Conservation (phyloP, 805 yeast species). For the Metschnikowia reukaufii region DNA sequence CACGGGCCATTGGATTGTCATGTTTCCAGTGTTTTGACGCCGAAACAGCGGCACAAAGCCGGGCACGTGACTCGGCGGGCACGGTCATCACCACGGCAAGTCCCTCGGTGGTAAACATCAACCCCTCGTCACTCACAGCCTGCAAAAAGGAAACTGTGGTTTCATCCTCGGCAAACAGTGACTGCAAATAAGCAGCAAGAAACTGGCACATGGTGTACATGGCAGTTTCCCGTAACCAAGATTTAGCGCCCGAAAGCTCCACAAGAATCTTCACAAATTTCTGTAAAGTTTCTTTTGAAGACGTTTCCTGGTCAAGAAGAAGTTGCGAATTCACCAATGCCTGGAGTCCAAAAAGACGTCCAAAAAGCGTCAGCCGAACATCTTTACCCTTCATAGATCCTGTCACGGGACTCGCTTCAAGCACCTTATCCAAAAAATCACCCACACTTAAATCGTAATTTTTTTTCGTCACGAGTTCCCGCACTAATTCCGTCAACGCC, state of each 20-base stretch:
- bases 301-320: constrained; percentile 22
- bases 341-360: constrained; percentile 82
- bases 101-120: constrained; percentile 76
- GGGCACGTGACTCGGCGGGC: constrained; percentile 31
- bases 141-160: constrained; percentile 36
- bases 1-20: constrained; percentile 70
- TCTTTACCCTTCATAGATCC: constrained; percentile 70
- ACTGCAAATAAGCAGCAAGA: constrained; percentile 18
- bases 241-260: constrained; percentile 60
- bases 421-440: constrained; percentile 39
- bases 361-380: constrained; percentile 76
- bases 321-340: constrained; percentile 54
- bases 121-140: constrained; percentile 49
- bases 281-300: constrained; percentile 29
- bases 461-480: constrained; percentile 32
- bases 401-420: constrained; percentile 32
- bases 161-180: constrained; percentile 16
- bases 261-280: constrained; percentile 49
- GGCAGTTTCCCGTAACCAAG: constrained; percentile 86
- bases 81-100: constrained; percentile 65
- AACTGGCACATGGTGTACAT: constrained; percentile 67
- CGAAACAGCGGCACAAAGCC: constrained; percentile 13
- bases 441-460: constrained; percentile 34
- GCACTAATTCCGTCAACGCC: constrained; percentile 71
- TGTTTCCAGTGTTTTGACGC: constrained; percentile 54